Evolutionary conservation across 768 basidiomycete species (phyloP).

Genomic region (Agrocybe praecox): DNA sequence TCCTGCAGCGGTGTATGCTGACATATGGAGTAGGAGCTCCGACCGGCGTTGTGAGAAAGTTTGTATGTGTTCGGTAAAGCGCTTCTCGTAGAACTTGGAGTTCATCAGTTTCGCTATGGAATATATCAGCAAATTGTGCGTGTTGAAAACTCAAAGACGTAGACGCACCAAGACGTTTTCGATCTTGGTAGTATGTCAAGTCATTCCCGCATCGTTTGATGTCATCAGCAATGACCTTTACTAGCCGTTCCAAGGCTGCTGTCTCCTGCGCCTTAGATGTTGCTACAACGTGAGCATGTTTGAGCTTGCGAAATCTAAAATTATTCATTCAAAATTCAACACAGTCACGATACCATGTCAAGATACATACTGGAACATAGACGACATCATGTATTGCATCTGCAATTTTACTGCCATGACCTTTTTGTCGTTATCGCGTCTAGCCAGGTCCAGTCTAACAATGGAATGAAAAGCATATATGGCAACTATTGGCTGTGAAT

Average conservation of each 20-base stretch:
- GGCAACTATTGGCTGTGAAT: constrained; percentile 1
- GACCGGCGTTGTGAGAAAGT: constrained; percentile 7
- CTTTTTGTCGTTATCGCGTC: constrained; percentile 46
- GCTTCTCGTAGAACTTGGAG: constrained; percentile 13
- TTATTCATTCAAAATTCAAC: too few species aligned
- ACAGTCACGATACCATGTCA: too few species aligned
- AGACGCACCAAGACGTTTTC: constrained; percentile 7
- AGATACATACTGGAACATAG: constrained; percentile 38
- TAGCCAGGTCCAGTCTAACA: constrained; percentile 10
- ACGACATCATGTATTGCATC: constrained; percentile 46
- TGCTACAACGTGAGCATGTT: constrained; percentile 26
- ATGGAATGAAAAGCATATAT: constrained; percentile 14
- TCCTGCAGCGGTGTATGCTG: constrained; percentile 16
- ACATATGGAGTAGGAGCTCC: constrained; percentile 4
- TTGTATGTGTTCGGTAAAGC: constrained; percentile 14
- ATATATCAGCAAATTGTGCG: background rate
- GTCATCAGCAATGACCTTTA: constrained; percentile 7
- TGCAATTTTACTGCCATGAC: constrained; percentile 38
- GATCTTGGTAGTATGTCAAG: constrained; percentile 10
- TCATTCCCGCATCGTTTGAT: constrained; percentile 14
- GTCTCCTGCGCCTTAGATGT: constrained; percentile 3
- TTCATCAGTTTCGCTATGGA: background rate
- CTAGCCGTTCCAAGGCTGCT: constrained; percentile 3
- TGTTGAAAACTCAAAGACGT: background rate
- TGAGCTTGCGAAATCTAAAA: constrained; percentile 16